Evolutionary conservation across 768 basidiomycete genomes (phyloP), one percentile per base, ranked within the genome.

Genomic region (Lepiota venenata): DNA sequence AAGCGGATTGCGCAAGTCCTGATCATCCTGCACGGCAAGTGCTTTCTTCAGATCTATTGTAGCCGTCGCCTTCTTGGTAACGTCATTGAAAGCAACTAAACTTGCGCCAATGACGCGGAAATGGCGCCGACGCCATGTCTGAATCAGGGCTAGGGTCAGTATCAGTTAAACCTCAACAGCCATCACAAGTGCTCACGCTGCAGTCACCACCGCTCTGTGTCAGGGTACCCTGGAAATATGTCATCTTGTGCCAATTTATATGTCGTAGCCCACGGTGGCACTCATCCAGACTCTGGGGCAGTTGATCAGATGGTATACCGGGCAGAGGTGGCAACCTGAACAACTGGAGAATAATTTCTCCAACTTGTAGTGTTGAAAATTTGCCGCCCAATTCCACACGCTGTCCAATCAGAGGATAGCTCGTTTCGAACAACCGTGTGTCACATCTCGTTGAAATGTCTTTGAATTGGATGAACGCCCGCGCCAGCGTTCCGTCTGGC

Each of bases 191-290:
- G 75, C 91, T 66, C 70, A 97, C 95, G 57, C 74, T 78, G 66
- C 94, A 97, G 66, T 96, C 96, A 9, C 95, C 96, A 14, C 96
- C 96, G 58, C 79, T 83, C 74, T 98, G 96, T 12, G 96, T 98
- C 59, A 98, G 69, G 0, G 84, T 86, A 22, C 96, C 93, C 69
- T 97, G 90, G 70, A 91, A 92, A 70, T 96, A 95, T 18, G 93
- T 91, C 59, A 88, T 81, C 72, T 95, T 94, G 64, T 96, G 93
- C 94, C 93, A 97, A 36, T 88, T 87, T 52, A 93, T 85, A 62
- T 95, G 88, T 56, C 91, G 76, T 59, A 98, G 73, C 1, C 96
- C 95, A 12, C 91, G 82, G 61, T 87, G 80, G 62, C 92, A 95
- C 63, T 98, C 96, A 51, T 98, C 95, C 61, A 98, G 74, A 63